phyloP scores from a whole-genome alignment of 2,329 filamentous ascomycete species.

The Orbilia javanica region DNA sequence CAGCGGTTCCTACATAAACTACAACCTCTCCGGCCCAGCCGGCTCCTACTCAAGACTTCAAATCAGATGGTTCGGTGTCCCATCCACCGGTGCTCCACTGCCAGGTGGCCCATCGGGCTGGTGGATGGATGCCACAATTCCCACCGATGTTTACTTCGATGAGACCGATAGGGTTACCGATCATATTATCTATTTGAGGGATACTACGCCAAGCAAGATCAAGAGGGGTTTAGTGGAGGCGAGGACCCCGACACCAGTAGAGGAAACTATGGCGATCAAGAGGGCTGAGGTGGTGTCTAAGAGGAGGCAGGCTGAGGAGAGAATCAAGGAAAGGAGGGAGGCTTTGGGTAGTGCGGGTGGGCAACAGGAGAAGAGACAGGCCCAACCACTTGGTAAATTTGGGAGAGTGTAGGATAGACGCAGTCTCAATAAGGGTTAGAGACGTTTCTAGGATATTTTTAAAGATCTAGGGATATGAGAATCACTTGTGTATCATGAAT shows the following conservation, averaged over 20 bases:
- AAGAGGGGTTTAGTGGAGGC: not conserved
- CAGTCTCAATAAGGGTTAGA: too few species aligned
- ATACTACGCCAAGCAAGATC: not conserved
- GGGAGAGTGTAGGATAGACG: conserved; percentile 3
- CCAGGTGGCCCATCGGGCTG: conserved; percentile 1
- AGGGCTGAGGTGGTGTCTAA: not conserved
- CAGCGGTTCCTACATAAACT: not conserved
- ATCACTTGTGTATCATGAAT: too few species aligned
- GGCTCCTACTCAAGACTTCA: not conserved
- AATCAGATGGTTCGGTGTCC: not conserved
- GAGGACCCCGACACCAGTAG: not conserved
- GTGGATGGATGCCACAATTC: not conserved
- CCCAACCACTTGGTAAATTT: not conserved
- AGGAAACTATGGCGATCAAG: not conserved
- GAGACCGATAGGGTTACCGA: not conserved
- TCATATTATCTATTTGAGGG: not conserved
- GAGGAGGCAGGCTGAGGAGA: not conserved
- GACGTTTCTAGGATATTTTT: too few species aligned
- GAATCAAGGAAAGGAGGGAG: not conserved
- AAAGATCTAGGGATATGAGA: too few species aligned
- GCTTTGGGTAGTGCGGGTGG: not conserved
- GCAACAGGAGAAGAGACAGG: not conserved
- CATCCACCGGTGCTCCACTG: not conserved
- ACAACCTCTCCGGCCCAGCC: not conserved
- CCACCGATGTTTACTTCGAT: not conserved